Evolutionary conservation across 1,284 basidiomycete genomes (phyloP).

Genomic region (Naganishia cerealis): DNA sequence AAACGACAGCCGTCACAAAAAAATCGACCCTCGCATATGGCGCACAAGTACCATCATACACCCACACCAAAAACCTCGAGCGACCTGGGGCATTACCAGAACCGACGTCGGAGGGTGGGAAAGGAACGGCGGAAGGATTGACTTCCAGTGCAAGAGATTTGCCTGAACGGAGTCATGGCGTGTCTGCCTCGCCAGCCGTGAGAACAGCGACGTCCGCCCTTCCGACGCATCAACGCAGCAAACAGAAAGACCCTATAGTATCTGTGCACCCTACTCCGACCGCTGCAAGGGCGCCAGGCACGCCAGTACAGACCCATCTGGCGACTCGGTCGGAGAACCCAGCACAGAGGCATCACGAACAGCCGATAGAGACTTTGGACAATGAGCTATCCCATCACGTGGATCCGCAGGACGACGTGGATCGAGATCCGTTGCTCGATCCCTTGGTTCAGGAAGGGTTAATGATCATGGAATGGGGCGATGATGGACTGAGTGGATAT

Average conservation of each 20-base stretch:
- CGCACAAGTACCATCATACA: background rate
- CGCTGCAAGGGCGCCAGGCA: conserved; percentile 35
- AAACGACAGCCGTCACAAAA: conserved; percentile 22
- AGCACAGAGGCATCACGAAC: background rate
- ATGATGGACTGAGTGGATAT: conserved; percentile 57
- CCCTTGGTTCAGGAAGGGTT: conserved; percentile 34
- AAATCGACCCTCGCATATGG: conserved; percentile 13
- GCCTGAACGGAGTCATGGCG: background rate
- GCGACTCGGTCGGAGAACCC: conserved; percentile 43
- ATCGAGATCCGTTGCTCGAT: conserved; percentile 15
- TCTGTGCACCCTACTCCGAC: background rate
- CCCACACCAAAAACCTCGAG: background rate
- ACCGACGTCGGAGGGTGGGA: background rate
- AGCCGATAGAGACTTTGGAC: background rate
- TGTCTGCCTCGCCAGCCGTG: background rate
- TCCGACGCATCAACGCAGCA: background rate
- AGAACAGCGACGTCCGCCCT: background rate
- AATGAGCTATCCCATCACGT: background rate
- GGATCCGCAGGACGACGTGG: background rate
- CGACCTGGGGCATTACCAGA: background rate
- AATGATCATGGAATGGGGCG: conserved; percentile 46
- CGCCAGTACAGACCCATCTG: conserved; percentile 65
- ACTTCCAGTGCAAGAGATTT: background rate
- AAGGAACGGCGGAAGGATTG: background rate
- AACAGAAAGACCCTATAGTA: background rate